A percentile compares a stretch with the other conserved stretches of the same genome.
Evolutionary conservation across 2,329 filamentous ascomycete species (phyloP).

Genomic region (Xylaria sp.): DNA sequence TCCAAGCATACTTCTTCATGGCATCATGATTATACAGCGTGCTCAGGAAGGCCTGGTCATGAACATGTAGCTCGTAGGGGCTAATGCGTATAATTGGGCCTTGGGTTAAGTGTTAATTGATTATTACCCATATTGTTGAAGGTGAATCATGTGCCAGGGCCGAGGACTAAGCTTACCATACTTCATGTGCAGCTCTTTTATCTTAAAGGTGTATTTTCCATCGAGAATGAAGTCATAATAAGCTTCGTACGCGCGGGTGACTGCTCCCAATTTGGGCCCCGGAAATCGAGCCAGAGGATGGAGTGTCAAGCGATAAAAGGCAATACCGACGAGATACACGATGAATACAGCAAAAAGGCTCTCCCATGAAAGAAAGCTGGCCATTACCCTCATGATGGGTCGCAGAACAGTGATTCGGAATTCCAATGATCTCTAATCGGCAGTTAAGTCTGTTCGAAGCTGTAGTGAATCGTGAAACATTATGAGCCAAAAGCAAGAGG

Average conservation of each 20-base stretch:
- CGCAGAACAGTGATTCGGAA: too few species aligned
- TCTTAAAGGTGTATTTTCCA: conserved; percentile 35
- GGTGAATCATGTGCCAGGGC: neutral
- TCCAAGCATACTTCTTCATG: conserved; percentile 26
- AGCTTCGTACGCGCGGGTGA: conserved; percentile 29
- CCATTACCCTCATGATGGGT: neutral
- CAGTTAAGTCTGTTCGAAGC: neutral
- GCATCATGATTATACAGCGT: conserved; percentile 16
- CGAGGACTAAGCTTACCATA: conserved; percentile 31
- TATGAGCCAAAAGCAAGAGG: neutral
- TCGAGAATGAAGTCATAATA: conserved; percentile 33
- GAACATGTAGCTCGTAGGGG: conserved; percentile 24
- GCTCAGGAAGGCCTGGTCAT: conserved; percentile 16
- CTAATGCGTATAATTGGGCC: conserved; percentile 29
- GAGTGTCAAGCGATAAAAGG: conserved; percentile 22
- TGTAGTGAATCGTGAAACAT: neutral
- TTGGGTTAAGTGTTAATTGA: neutral
- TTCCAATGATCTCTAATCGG: neutral
- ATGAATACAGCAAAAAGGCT: neutral
- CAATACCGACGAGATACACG: neutral
- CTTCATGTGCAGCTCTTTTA: conserved; percentile 33
- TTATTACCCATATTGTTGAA: neutral
- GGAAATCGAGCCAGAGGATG: conserved; percentile 27
- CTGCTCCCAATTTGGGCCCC: conserved; percentile 19
- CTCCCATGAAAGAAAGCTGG: neutral